Conservation (phyloP, 129 eudicot genomes). For the Flaveria sonorensis region DNA sequence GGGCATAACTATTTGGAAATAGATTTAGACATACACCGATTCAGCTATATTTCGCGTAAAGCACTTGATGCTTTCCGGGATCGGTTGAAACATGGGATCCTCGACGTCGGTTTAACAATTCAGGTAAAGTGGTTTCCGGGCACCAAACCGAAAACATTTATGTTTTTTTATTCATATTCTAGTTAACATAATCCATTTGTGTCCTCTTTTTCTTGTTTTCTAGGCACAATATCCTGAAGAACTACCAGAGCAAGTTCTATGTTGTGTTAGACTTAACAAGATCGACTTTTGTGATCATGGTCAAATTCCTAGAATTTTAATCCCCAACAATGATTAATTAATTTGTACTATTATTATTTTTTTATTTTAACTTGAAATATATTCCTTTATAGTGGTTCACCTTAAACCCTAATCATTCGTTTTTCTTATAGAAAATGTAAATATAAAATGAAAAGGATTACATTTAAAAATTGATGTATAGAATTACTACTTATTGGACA, state of each 20-base stretch:
- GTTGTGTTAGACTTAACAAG: constrained; percentile 73
- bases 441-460: not conserved
- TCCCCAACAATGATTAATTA: constrained; percentile 30
- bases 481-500: not conserved
- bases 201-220: not conserved
- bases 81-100: constrained; percentile 59
- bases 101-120: constrained; percentile 73
- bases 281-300: constrained; percentile 69
- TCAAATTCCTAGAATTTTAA: constrained; percentile 60
- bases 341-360: not conserved
- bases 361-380: not conserved
- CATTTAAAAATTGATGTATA: not conserved
- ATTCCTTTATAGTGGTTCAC: constrained; percentile 14
- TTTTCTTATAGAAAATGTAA: not conserved
- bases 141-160: not conserved
- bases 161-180: not conserved
- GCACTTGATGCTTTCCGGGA: constrained; percentile 73
- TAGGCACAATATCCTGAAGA: constrained; percentile 87
- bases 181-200: not conserved
- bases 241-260: constrained; percentile 76
- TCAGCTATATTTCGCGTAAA: constrained; percentile 78
- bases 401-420: not conserved
- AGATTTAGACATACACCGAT: constrained; percentile 79
- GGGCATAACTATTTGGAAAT: constrained; percentile 74
- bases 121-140: constrained; percentile 44